Percentiles rank a stretch among this genome's conserved stretches.
Conservation (phyloP, 129 eudicot genomes). For the Rutidosis leptorrhynchoides region DNA sequence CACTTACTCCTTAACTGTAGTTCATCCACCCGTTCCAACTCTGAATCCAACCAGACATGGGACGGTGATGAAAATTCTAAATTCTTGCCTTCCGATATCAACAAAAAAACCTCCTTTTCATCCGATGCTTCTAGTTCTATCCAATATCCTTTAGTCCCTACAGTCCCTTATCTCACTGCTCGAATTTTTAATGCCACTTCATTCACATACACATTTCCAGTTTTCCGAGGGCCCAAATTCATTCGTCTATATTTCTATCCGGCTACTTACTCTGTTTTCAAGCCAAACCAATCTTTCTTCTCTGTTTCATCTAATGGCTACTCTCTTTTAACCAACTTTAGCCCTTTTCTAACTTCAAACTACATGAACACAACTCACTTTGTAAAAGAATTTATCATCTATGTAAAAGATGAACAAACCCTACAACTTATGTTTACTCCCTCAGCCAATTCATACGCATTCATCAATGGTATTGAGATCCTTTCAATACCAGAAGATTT, state of each 20-base stretch:
- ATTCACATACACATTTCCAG: slow-evolving; percentile 41
- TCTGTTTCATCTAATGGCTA: slow-evolving; percentile 31
- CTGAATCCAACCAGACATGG: slow-evolving; percentile 19
- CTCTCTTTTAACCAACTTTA: slow-evolving; percentile 47
- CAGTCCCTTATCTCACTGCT: slow-evolving; percentile 32
- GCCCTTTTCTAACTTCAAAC: slow-evolving; percentile 26
- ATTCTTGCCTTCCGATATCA: slow-evolving; percentile 4
- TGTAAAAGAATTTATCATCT: slow-evolving; percentile 10
- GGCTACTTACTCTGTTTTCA: slow-evolving; percentile 8
- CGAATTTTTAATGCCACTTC: slow-evolving; percentile 30
- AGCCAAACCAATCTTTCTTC: slow-evolving; percentile 28
- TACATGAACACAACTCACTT: not conserved
- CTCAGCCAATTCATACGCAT: not conserved
- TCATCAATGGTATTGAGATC: slow-evolving; percentile 25
- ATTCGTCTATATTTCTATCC: slow-evolving; percentile 64
- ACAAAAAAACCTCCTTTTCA: not conserved
- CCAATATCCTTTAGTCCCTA: not conserved
- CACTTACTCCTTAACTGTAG: slow-evolving; percentile 36
- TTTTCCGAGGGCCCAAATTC: slow-evolving; percentile 43
- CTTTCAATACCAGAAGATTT: slow-evolving; percentile 14
- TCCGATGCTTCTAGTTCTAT: not conserved
- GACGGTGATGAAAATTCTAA: slow-evolving; percentile 29
- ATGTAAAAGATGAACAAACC: not conserved
- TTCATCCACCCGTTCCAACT: not conserved
- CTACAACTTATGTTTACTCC: slow-evolving; percentile 8